phyloP scores from a whole-genome alignment of 495 filamentous ascomycete genomes.

The Talaromyces wortmannii region DNA sequence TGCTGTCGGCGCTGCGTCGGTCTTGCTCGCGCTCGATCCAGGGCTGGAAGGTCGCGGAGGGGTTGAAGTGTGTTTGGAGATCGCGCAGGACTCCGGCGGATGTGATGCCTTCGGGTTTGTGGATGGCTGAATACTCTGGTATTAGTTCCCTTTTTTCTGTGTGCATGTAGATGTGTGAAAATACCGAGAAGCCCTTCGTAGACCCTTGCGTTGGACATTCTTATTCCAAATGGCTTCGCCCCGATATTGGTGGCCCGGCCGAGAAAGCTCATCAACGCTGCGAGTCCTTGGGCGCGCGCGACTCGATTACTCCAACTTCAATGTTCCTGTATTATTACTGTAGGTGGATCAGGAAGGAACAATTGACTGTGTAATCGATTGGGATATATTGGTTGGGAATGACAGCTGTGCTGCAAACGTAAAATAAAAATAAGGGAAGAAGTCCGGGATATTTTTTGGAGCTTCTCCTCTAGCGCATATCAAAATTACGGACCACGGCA shows the following conservation, averaged over 20 bases:
- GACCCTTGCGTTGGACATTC: slow-evolving; percentile 53
- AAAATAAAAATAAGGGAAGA: too few species aligned
- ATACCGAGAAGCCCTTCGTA: slow-evolving; percentile 72
- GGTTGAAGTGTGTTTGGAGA: slow-evolving; percentile 73
- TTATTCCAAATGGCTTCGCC: slow-evolving; percentile 29
- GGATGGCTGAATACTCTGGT: slow-evolving; percentile 55
- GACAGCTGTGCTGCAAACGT: too few species aligned
- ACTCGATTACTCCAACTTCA: too few species aligned
- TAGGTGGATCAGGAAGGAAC: too few species aligned
- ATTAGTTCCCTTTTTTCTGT: neutral
- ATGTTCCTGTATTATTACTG: too few species aligned
- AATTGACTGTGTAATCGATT: too few species aligned
- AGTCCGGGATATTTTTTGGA: too few species aligned
- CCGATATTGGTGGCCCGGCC: slow-evolving; percentile 6
- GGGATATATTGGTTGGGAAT: too few species aligned
- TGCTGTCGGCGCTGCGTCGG: slow-evolving; percentile 41
- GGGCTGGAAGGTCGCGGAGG: slow-evolving; percentile 68
- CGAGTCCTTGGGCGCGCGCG: neutral
- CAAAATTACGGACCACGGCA: too few species aligned
- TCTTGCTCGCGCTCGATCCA: slow-evolving; percentile 57
- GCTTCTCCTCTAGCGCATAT: too few species aligned
- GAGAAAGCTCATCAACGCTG: neutral
- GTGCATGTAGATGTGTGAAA: neutral
- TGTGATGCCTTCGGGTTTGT: slow-evolving; percentile 80
- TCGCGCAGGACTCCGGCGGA: slow-evolving; percentile 86